Percentiles rank a stretch among this genome's conserved stretches.
Conservation (phyloP, 441 rosid species). For the Corymbia citriodora region DNA sequence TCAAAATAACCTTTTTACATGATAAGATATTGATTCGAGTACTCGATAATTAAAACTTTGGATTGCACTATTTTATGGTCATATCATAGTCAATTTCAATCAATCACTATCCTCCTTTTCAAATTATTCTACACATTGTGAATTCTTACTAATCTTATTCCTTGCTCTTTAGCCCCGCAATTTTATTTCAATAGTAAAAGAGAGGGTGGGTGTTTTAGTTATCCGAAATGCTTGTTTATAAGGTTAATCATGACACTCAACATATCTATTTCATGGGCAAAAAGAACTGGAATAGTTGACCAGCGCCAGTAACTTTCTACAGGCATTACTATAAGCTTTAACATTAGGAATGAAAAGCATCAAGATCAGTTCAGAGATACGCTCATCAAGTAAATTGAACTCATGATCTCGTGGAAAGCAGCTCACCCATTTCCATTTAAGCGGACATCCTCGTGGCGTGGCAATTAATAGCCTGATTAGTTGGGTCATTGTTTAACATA, state of each 20-base stretch:
- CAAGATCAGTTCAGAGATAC: neutral
- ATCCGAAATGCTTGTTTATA: neutral
- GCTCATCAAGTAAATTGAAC: neutral
- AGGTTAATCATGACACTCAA: neutral
- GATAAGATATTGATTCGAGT: neutral
- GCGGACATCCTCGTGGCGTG: neutral
- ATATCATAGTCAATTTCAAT: neutral
- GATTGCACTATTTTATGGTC: neutral
- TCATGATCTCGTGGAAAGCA: neutral
- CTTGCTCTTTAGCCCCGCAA: fast-evolving
- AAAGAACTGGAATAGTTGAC: neutral
- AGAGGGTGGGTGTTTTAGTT: neutral
- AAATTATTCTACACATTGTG: neutral
- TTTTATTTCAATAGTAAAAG: neutral
- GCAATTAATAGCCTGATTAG: neutral
- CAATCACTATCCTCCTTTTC: neutral
- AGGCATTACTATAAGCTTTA: neutral
- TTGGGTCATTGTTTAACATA: neutral
- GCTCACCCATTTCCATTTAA: neutral
- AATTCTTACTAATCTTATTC: neutral
- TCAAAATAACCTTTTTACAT: neutral
- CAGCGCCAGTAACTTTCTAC: neutral
- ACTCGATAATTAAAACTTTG: neutral
- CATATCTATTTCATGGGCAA: neutral
- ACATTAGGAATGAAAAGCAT: neutral